Evolutionary conservation across 345 rosid genomes (phyloP), one percentile per base, ranked within the genome.

Genomic region (Anastatica hierochuntica): DNA sequence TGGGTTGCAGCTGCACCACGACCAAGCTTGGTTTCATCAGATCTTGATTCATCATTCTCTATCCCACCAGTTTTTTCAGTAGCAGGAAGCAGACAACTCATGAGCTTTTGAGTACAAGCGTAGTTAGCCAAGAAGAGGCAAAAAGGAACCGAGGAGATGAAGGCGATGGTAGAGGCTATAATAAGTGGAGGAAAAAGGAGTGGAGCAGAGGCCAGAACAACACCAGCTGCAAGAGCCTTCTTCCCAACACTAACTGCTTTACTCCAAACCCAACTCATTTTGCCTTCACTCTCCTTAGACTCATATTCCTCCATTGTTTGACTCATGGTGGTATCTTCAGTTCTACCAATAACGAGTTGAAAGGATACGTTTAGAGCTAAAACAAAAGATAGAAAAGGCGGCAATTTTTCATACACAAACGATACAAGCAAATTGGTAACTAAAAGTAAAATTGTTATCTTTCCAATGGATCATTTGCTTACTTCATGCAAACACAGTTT

Each of bases 51-150:
- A 14, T 58, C 53, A 10, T 43, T 44, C 15, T 50, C 59, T 19
- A 10, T 38, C 12, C 19, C 64, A 29, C 13, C 18, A 0, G 14
- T 37, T 51, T 66, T 49, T 14, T 58, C 20, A 41, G 59, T 58
- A 36, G 21, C 29, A 12, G 90, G 86, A 48, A 92, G 77, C 53
- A 92, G 43, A 59, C 14, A 79, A 20, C 78, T 72, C 90, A 88
- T 76, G 17, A 92, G 31, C 74, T 71, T 78, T 65, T 79, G 60
- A 19, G 96, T 81, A 65, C 82, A 83, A 69, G 79, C 84, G 70
- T 85, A 78, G 74, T 77, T 79, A 14, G 84, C 90, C 59, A 83
- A 74, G 58, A 82, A 72, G 58, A 88, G 15, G 11, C 85, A 82
- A 36, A 50, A 88, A 15, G 96, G 95, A 45, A 84, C 70, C 1